These are phyloP conservation scores for Podaxis mareebaensis DNA, from an alignment of 768 basidiomycete species.

Conservation along the genomic window DNA sequence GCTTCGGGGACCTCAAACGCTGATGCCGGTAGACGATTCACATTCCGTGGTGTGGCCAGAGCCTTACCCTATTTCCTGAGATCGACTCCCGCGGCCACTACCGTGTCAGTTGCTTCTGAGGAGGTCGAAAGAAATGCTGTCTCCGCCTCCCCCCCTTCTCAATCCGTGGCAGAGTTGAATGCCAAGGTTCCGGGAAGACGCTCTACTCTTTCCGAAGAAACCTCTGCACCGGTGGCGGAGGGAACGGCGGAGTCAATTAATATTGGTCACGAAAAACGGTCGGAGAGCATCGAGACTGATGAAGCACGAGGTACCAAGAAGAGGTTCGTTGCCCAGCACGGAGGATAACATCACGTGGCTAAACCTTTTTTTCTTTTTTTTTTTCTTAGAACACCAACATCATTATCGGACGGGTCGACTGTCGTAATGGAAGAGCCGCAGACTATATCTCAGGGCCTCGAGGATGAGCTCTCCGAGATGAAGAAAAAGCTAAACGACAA, in stretches of 20 bases:
- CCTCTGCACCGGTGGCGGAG: not conserved
- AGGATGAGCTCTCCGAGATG: not conserved
- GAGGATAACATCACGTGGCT: not conserved
- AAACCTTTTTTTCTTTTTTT: not conserved
- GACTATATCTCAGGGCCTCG: not conserved
- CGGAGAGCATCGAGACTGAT: not conserved
- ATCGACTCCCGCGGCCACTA: not conserved
- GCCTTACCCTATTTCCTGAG: constrained; percentile 10
- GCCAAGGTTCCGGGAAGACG: not conserved
- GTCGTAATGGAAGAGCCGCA: constrained; percentile 4
- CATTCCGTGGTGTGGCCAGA: constrained; percentile 5
- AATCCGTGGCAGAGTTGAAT: not conserved
- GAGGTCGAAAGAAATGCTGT: not conserved
- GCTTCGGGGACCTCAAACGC: not conserved
- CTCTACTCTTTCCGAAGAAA: not conserved
- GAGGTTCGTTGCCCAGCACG: not conserved
- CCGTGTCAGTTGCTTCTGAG: not conserved
- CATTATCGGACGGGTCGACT: constrained; percentile 5
- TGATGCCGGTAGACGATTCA: not conserved
- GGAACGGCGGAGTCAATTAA: not conserved
- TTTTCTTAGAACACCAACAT: constrained; percentile 3
- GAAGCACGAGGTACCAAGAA: not conserved
- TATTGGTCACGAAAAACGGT: not conserved
- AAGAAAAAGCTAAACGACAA: not conserved
- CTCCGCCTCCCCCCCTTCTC: not conserved